A percentile compares a stretch with the other conserved stretches of the same genome.
These are phyloP conservation scores for Erigeron canadensis DNA, from an alignment of 129 eudicot species.

Conservation along the genomic window DNA sequence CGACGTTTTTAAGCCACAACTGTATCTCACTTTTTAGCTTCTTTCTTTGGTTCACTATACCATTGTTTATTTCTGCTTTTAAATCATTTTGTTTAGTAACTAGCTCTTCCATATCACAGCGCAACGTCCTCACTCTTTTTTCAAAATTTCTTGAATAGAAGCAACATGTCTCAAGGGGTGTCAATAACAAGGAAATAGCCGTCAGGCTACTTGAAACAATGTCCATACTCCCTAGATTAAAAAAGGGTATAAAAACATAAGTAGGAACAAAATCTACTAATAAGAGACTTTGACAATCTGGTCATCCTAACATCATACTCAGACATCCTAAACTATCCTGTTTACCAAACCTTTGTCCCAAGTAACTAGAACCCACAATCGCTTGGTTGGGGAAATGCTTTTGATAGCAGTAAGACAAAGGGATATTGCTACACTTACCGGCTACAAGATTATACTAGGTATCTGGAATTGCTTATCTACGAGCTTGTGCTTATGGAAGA, in stretches of 20 bases:
- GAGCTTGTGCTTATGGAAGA: too few species aligned
- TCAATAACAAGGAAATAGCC: conserved; percentile 32
- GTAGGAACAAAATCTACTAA: conserved; percentile 9
- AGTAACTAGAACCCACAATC: too few species aligned
- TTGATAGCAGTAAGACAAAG: too few species aligned
- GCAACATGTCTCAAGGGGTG: conserved; percentile 29
- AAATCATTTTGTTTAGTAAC: conserved; percentile 31
- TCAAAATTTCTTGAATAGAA: conserved; percentile 29
- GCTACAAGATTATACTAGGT: too few species aligned
- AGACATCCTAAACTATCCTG: too few species aligned
- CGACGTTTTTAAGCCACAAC: conserved; percentile 37
- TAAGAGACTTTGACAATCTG: background rate
- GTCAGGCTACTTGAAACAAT: conserved; percentile 37
- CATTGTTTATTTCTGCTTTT: conserved; percentile 27
- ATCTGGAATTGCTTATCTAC: too few species aligned
- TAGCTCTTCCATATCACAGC: conserved; percentile 31
- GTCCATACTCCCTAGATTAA: conserved; percentile 35
- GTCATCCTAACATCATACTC: background rate
- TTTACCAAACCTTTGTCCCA: too few species aligned
- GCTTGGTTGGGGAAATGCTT: too few species aligned
- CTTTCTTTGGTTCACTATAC: conserved; percentile 31
- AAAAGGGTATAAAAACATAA: background rate
- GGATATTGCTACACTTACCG: too few species aligned
- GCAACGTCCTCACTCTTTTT: conserved; percentile 16
- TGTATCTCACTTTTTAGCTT: conserved; percentile 38